Conservation (phyloP, 768 basidiomycete species). For the Psilocybe azurescens region DNA sequence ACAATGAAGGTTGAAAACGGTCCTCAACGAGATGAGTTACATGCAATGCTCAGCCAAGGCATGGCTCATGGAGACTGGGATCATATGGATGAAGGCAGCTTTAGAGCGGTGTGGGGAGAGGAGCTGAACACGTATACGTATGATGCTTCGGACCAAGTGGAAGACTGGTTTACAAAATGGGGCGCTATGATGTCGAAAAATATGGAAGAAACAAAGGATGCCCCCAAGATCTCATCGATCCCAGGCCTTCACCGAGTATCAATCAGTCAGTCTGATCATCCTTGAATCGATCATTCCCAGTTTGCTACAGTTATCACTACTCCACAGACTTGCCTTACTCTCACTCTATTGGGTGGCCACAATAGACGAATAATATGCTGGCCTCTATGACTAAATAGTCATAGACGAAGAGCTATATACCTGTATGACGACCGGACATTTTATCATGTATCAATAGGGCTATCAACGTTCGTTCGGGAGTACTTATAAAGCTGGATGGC, state of each 20-base stretch:
- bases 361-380: neutral
- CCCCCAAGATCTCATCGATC: neutral
- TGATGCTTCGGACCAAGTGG: constrained; percentile 57
- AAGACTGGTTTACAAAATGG: constrained; percentile 66
- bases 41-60: constrained; percentile 42
- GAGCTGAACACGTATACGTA: constrained; percentile 53
- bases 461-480: neutral
- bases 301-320: neutral
- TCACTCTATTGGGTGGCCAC: neutral
- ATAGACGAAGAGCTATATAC: neutral
- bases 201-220: neutral
- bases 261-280: neutral
- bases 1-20: constrained; percentile 50
- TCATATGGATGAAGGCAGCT: constrained; percentile 48
- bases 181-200: constrained; percentile 19
- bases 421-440: neutral
- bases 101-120: constrained; percentile 54
- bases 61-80: constrained; percentile 37
- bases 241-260: constrained; percentile 5
- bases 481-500: neutral
- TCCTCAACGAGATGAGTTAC: constrained; percentile 47
- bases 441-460: neutral
- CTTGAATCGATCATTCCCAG: neutral
- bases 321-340: neutral
- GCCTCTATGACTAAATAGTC: neutral